Conservation (phyloP, 1,284 basidiomycete species). For the Ustilago crameri region DNA sequence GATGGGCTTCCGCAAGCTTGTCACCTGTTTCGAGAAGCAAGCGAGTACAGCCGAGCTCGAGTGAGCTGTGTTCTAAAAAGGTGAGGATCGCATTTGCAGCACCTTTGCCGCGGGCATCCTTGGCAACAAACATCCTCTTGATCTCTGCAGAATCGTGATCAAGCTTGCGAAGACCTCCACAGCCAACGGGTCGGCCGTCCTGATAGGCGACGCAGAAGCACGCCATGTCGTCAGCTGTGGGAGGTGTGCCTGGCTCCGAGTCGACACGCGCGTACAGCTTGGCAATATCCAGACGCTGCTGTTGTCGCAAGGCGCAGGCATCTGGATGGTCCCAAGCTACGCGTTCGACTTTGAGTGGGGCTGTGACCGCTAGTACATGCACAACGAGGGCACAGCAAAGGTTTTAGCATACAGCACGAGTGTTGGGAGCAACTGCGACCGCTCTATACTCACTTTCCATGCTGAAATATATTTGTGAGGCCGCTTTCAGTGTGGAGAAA, state of each 20-base stretch:
- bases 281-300: conserved; percentile 34
- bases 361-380: background rate
- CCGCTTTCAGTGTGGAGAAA: background rate
- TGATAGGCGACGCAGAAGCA: conserved; percentile 41
- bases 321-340: conserved; percentile 33
- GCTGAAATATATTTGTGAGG: background rate
- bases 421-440: background rate
- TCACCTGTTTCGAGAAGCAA: conserved; percentile 39
- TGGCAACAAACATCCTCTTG: conserved; percentile 39
- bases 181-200: conserved; percentile 15
- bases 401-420: background rate
- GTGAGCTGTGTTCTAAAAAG: conserved; percentile 28
- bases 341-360: conserved; percentile 9
- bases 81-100: conserved; percentile 28
- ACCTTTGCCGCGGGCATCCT: conserved; percentile 24
- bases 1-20: conserved; percentile 26
- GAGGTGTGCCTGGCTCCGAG: conserved; percentile 29
- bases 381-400: background rate
- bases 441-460: conserved; percentile 1
- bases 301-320: conserved; percentile 21
- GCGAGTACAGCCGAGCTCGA: conserved; percentile 10
- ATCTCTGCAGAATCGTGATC: conserved; percentile 29
- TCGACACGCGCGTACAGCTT: conserved; percentile 21
- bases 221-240: conserved; percentile 20
- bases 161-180: conserved; percentile 30